Evolutionary conservation across 106 monocot species (phyloP).

Genomic region (Apostasia ramifera): DNA sequence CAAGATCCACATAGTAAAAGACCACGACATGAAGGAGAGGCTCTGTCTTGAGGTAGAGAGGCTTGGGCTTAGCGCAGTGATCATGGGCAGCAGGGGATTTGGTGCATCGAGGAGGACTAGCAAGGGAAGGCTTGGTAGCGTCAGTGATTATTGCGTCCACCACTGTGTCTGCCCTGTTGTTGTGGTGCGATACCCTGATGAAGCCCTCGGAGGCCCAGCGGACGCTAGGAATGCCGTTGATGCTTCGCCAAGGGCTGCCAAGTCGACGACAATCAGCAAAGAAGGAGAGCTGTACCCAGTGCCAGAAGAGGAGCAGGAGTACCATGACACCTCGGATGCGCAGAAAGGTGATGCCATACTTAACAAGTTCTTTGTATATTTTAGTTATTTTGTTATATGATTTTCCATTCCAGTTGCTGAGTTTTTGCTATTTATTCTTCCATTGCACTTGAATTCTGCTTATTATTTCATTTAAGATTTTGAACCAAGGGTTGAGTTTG

Average conservation of each 20-base stretch:
- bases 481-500: too few species aligned
- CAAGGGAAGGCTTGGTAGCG: conserved; percentile 24
- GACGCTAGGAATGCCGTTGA: not conserved
- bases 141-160: conserved; percentile 28
- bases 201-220: conserved; percentile 11
- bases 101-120: conserved; percentile 17
- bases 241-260: not conserved
- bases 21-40: conserved; percentile 31
- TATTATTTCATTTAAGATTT: too few species aligned
- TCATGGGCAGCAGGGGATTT: conserved; percentile 25
- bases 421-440: too few species aligned
- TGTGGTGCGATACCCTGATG: conserved; percentile 21
- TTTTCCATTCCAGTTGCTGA: too few species aligned
- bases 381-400: too few species aligned
- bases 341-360: conserved; percentile 4
- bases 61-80: conserved; percentile 13
- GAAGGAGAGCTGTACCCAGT: conserved; percentile 15
- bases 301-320: conserved; percentile 16
- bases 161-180: conserved; percentile 26
- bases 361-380: too few species aligned
- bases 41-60: conserved; percentile 25
- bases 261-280: not conserved
- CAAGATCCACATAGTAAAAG: conserved; percentile 28
- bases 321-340: conserved; percentile 13
- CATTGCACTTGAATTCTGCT: too few species aligned